Conservation (phyloP, 108 stramenopile genomes). For the Fragilariopsis cylindrus region DNA sequence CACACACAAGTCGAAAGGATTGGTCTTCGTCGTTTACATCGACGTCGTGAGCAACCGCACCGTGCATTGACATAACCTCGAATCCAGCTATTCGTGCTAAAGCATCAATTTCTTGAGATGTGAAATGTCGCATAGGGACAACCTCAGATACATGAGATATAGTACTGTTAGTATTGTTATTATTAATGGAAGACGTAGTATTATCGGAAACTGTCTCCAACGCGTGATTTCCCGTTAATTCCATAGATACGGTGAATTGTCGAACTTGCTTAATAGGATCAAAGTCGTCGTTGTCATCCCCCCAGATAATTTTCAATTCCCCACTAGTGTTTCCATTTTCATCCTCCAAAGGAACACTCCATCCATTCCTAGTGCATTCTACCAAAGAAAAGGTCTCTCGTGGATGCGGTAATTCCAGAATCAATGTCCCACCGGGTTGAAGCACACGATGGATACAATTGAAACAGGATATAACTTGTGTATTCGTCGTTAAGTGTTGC, state of each 20-base stretch:
- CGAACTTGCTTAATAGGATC: slow-evolving; percentile 80
- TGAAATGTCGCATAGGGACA: slow-evolving; percentile 82
- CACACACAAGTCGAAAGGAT: slow-evolving; percentile 81
- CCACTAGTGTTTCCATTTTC: slow-evolving; percentile 65
- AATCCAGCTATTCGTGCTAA: slow-evolving; percentile 66
- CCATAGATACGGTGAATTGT: slow-evolving; percentile 72
- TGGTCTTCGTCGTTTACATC: slow-evolving; percentile 68
- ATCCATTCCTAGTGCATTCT: slow-evolving; percentile 77
- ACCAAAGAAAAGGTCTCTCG: slow-evolving; percentile 80
- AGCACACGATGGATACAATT: slow-evolving; percentile 41
- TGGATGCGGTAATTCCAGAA: slow-evolving; percentile 84
- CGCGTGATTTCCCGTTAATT: slow-evolving; percentile 37
- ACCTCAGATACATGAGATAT: slow-evolving; percentile 57
- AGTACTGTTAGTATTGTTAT: slow-evolving; percentile 3
- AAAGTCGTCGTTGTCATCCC: slow-evolving; percentile 80
- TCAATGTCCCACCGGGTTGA: slow-evolving; percentile 53
- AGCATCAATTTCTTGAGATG: slow-evolving; percentile 79
- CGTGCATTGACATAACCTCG: slow-evolving; percentile 69
- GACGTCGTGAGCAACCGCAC: slow-evolving; percentile 68
- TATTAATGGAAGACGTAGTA: not conserved
- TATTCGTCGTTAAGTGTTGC: slow-evolving; percentile 77
- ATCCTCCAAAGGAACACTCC: slow-evolving; percentile 74
- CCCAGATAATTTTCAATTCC: slow-evolving; percentile 79
- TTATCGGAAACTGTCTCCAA: slow-evolving; percentile 32
- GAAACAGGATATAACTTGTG: slow-evolving; percentile 71